Conservation (phyloP, 306 rosid species). For the Psophocarpus tetragonolobus region DNA sequence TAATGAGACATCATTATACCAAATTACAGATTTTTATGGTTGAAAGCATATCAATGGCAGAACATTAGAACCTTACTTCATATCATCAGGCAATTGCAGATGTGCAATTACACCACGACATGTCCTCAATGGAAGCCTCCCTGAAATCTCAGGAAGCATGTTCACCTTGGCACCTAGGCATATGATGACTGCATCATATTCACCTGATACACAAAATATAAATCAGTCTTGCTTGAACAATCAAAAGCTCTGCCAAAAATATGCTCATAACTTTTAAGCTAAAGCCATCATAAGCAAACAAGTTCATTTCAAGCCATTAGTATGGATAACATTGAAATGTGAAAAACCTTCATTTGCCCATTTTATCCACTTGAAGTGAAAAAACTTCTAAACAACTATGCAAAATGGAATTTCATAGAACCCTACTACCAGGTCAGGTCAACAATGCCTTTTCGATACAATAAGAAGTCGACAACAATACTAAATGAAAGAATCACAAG, state of each 20-base stretch:
- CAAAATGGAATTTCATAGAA: background rate
- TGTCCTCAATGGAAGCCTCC: conserved; percentile 89
- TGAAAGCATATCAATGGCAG: conserved; percentile 4
- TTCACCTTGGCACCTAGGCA: conserved; percentile 88
- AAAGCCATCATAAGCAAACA: conserved; percentile 1
- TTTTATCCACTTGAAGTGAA: background rate
- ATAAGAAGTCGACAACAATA: background rate
- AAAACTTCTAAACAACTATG: background rate
- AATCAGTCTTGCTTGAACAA: conserved; percentile 12
- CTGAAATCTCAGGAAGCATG: conserved; percentile 79
- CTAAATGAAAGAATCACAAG: background rate
- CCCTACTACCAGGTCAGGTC: background rate
- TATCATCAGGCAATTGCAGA: conserved; percentile 60
- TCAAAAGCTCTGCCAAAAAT: background rate
- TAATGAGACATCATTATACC: conserved; percentile 1
- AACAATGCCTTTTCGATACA: conserved; percentile 3
- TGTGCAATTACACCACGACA: conserved; percentile 90
- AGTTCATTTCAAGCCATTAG: conserved; percentile 13
- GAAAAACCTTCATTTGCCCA: background rate
- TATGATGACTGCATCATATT: conserved; percentile 75
- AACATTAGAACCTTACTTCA: conserved; percentile 44
- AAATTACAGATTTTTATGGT: background rate
- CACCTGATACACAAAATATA: conserved; percentile 47
- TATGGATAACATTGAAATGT: background rate
- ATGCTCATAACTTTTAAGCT: background rate